phyloP scores from a whole-genome alignment of 768 basidiomycete species.

The Lyophyllum shimeji region DNA sequence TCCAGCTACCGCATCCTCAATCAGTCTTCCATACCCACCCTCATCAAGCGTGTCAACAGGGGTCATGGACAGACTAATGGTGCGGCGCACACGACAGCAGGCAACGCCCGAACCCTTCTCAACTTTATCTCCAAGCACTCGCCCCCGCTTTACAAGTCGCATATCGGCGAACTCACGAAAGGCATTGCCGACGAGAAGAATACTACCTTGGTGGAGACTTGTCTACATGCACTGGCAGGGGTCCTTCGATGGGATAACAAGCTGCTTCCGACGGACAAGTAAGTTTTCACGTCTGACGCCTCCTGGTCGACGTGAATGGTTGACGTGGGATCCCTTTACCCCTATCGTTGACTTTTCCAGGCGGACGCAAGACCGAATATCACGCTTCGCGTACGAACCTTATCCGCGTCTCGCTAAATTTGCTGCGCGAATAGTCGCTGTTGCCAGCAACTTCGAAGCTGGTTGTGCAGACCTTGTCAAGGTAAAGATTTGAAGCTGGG shows the following conservation, averaged over 20 bases:
- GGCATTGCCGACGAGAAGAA: constrained; percentile 68
- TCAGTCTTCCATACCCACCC: constrained; percentile 78
- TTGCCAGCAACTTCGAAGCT: constrained; percentile 46
- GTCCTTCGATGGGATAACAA: constrained; percentile 59
- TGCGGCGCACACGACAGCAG: background rate
- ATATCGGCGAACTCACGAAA: constrained; percentile 75
- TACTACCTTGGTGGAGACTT: constrained; percentile 54
- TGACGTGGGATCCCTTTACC: background rate
- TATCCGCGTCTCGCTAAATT: constrained; percentile 79
- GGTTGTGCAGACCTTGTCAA: constrained; percentile 59
- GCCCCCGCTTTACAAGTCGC: constrained; percentile 70
- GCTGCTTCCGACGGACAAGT: constrained; percentile 67
- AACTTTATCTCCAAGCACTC: constrained; percentile 71
- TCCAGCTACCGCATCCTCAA: constrained; percentile 76
- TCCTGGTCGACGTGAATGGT: background rate
- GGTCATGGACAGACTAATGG: constrained; percentile 37
- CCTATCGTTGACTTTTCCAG: constrained; percentile 33
- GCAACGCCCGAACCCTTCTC: constrained; percentile 51
- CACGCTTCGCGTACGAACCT: constrained; percentile 55
- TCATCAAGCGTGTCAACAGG: constrained; percentile 68
- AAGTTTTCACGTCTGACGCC: constrained; percentile 25
- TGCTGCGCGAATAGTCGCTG: constrained; percentile 72
- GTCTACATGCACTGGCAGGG: constrained; percentile 76
- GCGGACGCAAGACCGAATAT: constrained; percentile 64
- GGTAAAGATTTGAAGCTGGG: constrained; percentile 38